Evolutionary conservation across 805 yeast species (phyloP).

Genomic region (Lachancea quebecensis): DNA sequence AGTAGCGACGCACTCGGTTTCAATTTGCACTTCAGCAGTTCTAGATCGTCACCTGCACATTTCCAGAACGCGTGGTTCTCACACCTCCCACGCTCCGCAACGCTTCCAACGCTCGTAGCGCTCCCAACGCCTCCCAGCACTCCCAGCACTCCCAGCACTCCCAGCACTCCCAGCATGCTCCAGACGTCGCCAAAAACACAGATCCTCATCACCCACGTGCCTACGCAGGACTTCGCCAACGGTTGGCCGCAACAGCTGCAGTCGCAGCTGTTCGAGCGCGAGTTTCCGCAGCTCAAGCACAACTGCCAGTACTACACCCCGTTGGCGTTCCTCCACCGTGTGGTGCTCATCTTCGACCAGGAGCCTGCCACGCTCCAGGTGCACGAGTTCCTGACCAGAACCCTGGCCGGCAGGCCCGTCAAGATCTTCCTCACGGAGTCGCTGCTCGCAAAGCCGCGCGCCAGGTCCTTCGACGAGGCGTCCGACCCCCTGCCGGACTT

Average conservation of each 20-base stretch:
- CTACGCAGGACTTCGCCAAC: conserved; percentile 17
- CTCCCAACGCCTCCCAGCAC: too few species aligned
- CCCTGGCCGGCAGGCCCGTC: conserved; percentile 11
- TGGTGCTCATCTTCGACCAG: conserved; percentile 32
- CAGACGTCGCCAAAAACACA: conserved; percentile 18
- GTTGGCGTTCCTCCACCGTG: conserved; percentile 37
- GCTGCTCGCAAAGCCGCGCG: conserved; percentile 26
- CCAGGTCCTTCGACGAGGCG: conserved; percentile 11
- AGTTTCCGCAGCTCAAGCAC: conserved; percentile 20
- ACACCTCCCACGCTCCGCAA: too few species aligned
- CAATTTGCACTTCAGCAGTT: too few species aligned
- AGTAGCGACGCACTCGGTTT: too few species aligned
- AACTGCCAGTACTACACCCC: conserved; percentile 33
- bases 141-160: neutral
- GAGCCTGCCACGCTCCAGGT: conserved; percentile 22
- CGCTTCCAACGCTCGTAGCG: too few species aligned
- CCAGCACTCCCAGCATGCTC: neutral
- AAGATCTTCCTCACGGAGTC: conserved; percentile 33
- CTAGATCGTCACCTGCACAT: too few species aligned
- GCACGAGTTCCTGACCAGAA: conserved; percentile 14
- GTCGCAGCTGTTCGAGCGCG: conserved; percentile 16
- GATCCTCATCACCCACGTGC: conserved; percentile 29
- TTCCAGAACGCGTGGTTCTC: too few species aligned
- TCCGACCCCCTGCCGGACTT: neutral
- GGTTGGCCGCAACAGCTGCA: conserved; percentile 26